Percentiles rank a stretch among this genome's conserved stretches.
phyloP scores from a whole-genome alignment of 192 early-diverging fungal species.

The Coemansia sp. region DNA sequence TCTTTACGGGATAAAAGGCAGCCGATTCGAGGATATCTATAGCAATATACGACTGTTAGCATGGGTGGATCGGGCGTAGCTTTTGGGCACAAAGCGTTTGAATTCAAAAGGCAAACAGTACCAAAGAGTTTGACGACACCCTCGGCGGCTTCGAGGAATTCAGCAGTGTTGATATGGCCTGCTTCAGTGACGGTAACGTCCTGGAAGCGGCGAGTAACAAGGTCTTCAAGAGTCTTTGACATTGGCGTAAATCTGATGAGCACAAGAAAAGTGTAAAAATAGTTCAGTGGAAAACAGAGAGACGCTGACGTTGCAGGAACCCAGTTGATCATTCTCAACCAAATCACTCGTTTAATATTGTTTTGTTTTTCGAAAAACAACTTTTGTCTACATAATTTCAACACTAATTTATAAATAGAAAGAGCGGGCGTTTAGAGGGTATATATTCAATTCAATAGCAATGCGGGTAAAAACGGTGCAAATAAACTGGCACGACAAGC shows the following conservation, averaged over 20 bases:
- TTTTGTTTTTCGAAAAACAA: not conserved
- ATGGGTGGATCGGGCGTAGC: not conserved
- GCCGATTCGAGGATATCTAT: conserved; percentile 61
- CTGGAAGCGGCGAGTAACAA: conserved; percentile 62
- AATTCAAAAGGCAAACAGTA: not conserved
- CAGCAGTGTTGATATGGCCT: conserved; percentile 65
- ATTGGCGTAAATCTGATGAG: conserved; percentile 11
- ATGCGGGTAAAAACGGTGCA: conserved; percentile 76
- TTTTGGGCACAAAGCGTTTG: too few relatives aligned
- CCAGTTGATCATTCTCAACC: not conserved
- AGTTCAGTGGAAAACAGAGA: not conserved
- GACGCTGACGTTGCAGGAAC: not conserved
- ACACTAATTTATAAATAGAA: not conserved
- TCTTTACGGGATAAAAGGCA: conserved; percentile 85
- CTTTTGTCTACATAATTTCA: not conserved
- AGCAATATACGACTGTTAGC: not conserved
- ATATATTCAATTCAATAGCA: not conserved
- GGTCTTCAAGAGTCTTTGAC: conserved; percentile 52
- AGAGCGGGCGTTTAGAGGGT: too few relatives aligned
- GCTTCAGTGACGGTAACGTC: conserved; percentile 64
- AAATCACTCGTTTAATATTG: not conserved
- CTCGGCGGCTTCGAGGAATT: conserved; percentile 78
- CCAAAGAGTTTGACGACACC: conserved; percentile 69
- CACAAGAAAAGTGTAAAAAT: not conserved
- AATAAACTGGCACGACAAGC: conserved; percentile 93